Evolutionary conservation across 176 grass and related monocot species (phyloP).

Genomic region (Typha latifolia): DNA sequence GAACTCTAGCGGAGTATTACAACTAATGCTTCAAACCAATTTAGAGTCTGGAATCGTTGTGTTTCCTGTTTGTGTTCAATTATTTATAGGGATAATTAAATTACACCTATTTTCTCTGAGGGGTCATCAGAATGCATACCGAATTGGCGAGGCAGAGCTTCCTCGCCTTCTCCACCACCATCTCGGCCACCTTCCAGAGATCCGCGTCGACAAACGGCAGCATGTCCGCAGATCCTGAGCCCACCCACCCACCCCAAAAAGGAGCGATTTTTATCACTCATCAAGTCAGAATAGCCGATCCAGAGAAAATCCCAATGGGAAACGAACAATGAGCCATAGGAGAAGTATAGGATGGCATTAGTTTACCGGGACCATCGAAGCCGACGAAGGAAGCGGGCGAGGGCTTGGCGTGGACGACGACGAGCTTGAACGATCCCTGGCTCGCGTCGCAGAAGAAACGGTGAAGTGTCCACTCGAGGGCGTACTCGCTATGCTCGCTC

Average conservation of each 20-base stretch:
- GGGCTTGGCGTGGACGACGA: slow-evolving; percentile 22
- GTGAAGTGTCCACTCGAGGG: slow-evolving; percentile 25
- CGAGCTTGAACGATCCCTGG: slow-evolving; percentile 18
- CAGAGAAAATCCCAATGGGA: not conserved
- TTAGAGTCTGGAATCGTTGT: too few species aligned
- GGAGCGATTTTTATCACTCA: not conserved
- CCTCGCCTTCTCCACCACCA: slow-evolving; percentile 20
- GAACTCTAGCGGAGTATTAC: too few species aligned
- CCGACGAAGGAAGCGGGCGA: not conserved
- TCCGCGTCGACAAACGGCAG: slow-evolving; percentile 25
- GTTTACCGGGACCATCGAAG: slow-evolving; percentile 13
- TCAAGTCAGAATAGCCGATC: too few species aligned
- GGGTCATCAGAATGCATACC: slow-evolving; percentile 1
- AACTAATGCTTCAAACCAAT: too few species aligned
- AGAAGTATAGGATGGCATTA: not conserved
- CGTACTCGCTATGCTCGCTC: slow-evolving; percentile 26
- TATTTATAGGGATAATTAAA: too few species aligned
- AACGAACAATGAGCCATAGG: not conserved
- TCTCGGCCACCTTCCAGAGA: slow-evolving; percentile 21
- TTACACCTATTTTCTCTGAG: too few species aligned
- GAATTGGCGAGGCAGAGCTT: slow-evolving; percentile 14
- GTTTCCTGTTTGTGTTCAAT: not conserved
- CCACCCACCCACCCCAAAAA: not conserved
- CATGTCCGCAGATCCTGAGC: slow-evolving; percentile 21
- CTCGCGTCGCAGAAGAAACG: slow-evolving; percentile 17